phyloP scores from a whole-genome alignment of 805 yeast species.

The Candida ortonii region DNA sequence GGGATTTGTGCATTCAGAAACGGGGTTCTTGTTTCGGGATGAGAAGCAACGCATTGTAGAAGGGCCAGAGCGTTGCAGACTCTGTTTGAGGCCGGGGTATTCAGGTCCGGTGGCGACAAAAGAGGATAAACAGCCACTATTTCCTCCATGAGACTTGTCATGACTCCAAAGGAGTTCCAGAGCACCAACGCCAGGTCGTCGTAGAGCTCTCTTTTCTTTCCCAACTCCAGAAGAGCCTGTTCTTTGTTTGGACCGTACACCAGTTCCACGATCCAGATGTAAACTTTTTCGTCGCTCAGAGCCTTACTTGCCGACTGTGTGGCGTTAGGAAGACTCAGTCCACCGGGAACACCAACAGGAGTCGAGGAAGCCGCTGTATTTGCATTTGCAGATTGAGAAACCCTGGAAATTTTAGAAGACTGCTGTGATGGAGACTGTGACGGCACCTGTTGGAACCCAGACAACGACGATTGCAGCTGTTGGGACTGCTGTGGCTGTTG shows the following conservation, averaged over 20 bases:
- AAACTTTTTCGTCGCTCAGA: slow-evolving; percentile 75
- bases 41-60: slow-evolving; percentile 95
- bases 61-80: slow-evolving; percentile 95
- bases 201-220: slow-evolving; percentile 91
- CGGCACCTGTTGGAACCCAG: slow-evolving; percentile 21
- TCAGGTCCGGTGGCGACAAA: slow-evolving; percentile 79
- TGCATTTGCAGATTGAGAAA: slow-evolving; percentile 1
- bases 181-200: slow-evolving; percentile 89
- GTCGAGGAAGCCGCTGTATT: no score
- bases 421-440: slow-evolving; percentile 15
- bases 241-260: slow-evolving; percentile 90
- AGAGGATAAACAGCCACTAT: slow-evolving; percentile 87
- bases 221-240: slow-evolving; percentile 86
- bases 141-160: slow-evolving; percentile 87
- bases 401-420: slow-evolving; percentile 3
- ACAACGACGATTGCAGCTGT: slow-evolving; percentile 14
- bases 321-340: slow-evolving; percentile 3
- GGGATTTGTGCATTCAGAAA: slow-evolving; percentile 91
- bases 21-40: slow-evolving; percentile 80
- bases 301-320: slow-evolving; percentile 34
- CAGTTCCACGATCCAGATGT: slow-evolving; percentile 85
- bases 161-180: slow-evolving; percentile 96
- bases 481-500: slow-evolving; percentile 9
- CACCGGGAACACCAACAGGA: slow-evolving; percentile 8
- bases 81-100: slow-evolving; percentile 83